Evolutionary conservation across 2,329 filamentous ascomycete genomes (phyloP).

Genomic region (Fusarium sp.): DNA sequence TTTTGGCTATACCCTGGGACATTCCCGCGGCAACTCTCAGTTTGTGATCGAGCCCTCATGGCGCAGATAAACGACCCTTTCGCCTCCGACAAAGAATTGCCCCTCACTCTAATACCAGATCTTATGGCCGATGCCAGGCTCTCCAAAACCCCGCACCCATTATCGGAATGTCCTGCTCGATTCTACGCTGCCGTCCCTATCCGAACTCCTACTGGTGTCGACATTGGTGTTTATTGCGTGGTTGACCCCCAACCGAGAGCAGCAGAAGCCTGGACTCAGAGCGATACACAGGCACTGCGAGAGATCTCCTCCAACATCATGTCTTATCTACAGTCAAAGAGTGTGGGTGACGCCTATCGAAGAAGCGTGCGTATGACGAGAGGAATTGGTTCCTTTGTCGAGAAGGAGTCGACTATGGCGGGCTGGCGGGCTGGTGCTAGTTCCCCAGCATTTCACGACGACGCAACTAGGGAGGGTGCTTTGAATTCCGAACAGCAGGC

Average conservation of each 20-base stretch:
- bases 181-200: slow-evolving; percentile 62
- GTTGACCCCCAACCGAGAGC: slow-evolving; percentile 32
- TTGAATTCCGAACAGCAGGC: slow-evolving; percentile 34
- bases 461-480: slow-evolving; percentile 26
- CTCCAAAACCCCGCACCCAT: slow-evolving; percentile 41
- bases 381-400: slow-evolving; percentile 57
- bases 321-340: slow-evolving; percentile 54
- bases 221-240: slow-evolving; percentile 59
- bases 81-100: slow-evolving; percentile 38
- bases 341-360: slow-evolving; percentile 48
- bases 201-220: slow-evolving; percentile 55
- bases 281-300: slow-evolving; percentile 48
- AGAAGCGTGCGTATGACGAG: slow-evolving; percentile 57
- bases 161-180: slow-evolving; percentile 37
- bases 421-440: slow-evolving; percentile 42
- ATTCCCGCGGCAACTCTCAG: slow-evolving; percentile 48
- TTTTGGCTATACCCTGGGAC: slow-evolving; percentile 49
- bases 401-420: slow-evolving; percentile 52
- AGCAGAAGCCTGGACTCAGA: slow-evolving; percentile 44
- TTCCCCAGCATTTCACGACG: slow-evolving; percentile 25
- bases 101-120: slow-evolving; percentile 55
- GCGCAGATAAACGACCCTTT: not conserved
- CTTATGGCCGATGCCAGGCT: slow-evolving; percentile 52
- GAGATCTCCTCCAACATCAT: slow-evolving; percentile 54
- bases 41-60: slow-evolving; percentile 50